Percentiles rank a stretch among this genome's conserved stretches.
Conservation (phyloP, 1,284 basidiomycete species). For the Ustilago sp. region DNA sequence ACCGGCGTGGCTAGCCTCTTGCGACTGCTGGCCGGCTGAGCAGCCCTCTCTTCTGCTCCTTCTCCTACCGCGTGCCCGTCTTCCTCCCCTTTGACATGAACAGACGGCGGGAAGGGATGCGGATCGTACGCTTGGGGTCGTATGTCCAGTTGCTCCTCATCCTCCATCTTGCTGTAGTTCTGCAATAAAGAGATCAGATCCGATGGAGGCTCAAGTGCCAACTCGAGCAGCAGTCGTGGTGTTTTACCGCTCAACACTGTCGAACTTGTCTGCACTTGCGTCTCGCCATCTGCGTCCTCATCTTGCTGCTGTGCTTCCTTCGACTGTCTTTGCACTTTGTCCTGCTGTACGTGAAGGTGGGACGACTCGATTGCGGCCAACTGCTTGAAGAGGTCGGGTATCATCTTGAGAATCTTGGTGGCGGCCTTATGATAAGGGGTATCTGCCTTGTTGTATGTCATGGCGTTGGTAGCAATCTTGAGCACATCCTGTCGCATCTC, state of each 20-base stretch:
- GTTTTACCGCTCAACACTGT: slow-evolving; percentile 5
- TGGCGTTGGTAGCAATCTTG: slow-evolving; percentile 87
- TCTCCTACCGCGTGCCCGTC: slow-evolving; percentile 7
- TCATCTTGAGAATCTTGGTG: slow-evolving; percentile 76
- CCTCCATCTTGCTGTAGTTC: slow-evolving; percentile 33
- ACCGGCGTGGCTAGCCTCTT: slow-evolving; percentile 15
- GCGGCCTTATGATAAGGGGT: slow-evolving; percentile 82
- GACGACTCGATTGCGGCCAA: slow-evolving; percentile 71
- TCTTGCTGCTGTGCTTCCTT: slow-evolving; percentile 5
- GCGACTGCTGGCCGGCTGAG: background rate
- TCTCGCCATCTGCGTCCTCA: background rate
- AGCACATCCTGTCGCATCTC: slow-evolving; percentile 85
- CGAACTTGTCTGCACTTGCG: background rate
- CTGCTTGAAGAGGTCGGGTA: slow-evolving; percentile 72
- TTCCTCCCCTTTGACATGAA: slow-evolving; percentile 32
- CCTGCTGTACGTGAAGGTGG: slow-evolving; percentile 28
- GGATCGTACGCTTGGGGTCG: slow-evolving; percentile 37
- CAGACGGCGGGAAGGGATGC: slow-evolving; percentile 22
- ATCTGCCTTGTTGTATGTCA: slow-evolving; percentile 84
- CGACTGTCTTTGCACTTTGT: slow-evolving; percentile 7
- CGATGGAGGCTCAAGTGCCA: slow-evolving; percentile 52
- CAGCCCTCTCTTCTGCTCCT: background rate
- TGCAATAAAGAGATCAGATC: slow-evolving; percentile 44
- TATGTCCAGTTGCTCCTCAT: slow-evolving; percentile 22
- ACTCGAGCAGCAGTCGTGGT: slow-evolving; percentile 18